Evolutionary conservation across 2,329 filamentous ascomycete genomes (phyloP).

Genomic region (Cladosporium velox): DNA sequence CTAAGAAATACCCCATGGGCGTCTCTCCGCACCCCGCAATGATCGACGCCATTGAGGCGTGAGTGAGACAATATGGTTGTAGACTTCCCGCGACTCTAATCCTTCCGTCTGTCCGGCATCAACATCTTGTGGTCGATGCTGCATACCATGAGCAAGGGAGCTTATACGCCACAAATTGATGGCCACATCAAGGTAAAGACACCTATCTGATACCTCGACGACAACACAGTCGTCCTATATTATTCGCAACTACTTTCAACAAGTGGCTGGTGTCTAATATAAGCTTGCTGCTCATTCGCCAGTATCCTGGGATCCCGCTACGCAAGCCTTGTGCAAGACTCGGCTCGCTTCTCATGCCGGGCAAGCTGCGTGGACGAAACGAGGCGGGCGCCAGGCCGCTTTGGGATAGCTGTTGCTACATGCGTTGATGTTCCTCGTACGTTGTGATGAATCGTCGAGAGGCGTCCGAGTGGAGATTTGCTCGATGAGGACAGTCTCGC

Average conservation of each 20-base stretch:
- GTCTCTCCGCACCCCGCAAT: conserved; percentile 17
- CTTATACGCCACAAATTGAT: background rate
- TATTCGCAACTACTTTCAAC: background rate
- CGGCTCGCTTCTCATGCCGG: conserved; percentile 13
- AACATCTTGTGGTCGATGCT: background rate
- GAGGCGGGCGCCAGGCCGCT: conserved; percentile 27
- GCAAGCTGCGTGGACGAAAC: background rate
- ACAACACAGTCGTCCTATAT: background rate
- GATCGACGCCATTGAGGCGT: conserved; percentile 14
- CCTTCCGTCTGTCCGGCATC: conserved; percentile 18
- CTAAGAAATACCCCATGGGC: conserved; percentile 9
- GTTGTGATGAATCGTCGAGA: conserved; percentile 14
- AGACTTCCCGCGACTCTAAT: conserved; percentile 13
- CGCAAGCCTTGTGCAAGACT: conserved; percentile 10
- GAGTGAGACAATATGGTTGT: conserved; percentile 16
- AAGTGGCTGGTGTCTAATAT: background rate
- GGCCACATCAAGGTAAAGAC: background rate
- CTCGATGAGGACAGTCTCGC: conserved; percentile 4
- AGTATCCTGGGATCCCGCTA: background rate
- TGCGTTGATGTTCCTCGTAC: conserved; percentile 19
- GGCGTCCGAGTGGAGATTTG: conserved; percentile 26
- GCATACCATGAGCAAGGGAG: conserved; percentile 7
- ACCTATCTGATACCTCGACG: background rate
- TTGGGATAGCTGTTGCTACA: conserved; percentile 28
- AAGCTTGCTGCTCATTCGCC: background rate